Conservation (phyloP, 148 eudicot genomes). For the Linanthus parryae region DNA sequence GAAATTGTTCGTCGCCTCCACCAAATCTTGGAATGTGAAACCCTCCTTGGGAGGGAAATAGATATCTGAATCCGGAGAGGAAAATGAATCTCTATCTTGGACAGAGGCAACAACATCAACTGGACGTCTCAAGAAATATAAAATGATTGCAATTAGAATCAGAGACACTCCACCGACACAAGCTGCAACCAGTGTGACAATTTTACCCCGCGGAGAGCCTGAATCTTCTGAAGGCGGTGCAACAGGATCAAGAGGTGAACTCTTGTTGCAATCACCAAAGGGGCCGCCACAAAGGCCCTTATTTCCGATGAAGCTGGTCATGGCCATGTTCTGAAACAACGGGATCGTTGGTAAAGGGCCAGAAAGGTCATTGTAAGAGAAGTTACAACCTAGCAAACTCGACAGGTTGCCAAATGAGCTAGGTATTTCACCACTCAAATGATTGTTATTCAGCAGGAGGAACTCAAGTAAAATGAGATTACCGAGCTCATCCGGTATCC, state of each 20-base stretch:
- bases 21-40: constrained; percentile 79
- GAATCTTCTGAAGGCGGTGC: constrained; percentile 18
- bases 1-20: constrained; percentile 76
- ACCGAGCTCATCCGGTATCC: constrained; percentile 78
- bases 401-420: constrained; percentile 69
- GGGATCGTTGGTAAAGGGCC: constrained; percentile 74
- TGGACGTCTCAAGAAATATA: constrained; percentile 60
- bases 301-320: constrained; percentile 69
- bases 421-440: constrained; percentile 81
- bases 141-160: constrained; percentile 47
- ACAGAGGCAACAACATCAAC: constrained; percentile 41
- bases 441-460: constrained; percentile 72
- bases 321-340: constrained; percentile 58
- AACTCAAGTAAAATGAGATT: constrained; percentile 69
- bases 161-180: constrained; percentile 81
- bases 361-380: constrained; percentile 68
- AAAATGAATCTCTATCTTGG: constrained; percentile 32
- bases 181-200: constrained; percentile 47
- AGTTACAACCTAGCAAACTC: constrained; percentile 73
- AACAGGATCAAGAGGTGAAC: constrained; percentile 21
- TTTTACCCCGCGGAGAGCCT: constrained; percentile 41
- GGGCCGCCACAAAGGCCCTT: constrained; percentile 80
- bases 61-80: constrained; percentile 62
- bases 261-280: constrained; percentile 37
- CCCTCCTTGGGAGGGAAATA: constrained; percentile 94